Evolutionary conservation across 164 flowering plant species (phyloP), one percentile per base, ranked within the genome.

Genomic region (Stephania japonica): DNA sequence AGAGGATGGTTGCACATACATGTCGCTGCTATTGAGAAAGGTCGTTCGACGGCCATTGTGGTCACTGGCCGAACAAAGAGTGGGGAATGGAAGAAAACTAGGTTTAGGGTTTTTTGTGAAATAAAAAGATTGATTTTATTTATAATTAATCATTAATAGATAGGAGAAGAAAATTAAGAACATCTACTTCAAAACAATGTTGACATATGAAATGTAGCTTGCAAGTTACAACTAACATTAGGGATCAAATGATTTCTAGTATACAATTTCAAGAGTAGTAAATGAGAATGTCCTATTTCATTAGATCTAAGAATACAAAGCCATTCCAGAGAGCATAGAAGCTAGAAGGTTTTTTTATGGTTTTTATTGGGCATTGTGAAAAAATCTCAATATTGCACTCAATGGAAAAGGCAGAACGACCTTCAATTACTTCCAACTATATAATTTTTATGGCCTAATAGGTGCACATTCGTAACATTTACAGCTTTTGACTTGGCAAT

Each of bases 301-400:
- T 92, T 70, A 94, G 78, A 85, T 88, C 93, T 72, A 90, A 78
- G 83, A 94, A 94, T 23, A 94, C 97, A 83, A 95, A 95, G 25
- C 88, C 91, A 81, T 94, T 94, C 99, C 99, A 94, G 62, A 94
- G 41, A 90, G 84, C 85, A 95, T 90, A 1, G 96, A 87, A 7
- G 99, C 92, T 70, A 92, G 72, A 13, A 95, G 83, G 72, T 95
- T 95, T 76, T 93, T 88, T 1, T 0, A 47, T 47, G 16, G n/a
- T n/a, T n/a, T n/a, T n/a, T n/a, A 47, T 47, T 47, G 24, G 21
- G 16, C 63, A 56, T 19, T 19, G 21, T 18, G 63, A 7, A 56
- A 18, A 16, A n/a, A 56, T 56, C n/a, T n/a, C 23, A 18, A 16
- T 6, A 56, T 56, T 11, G 1, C 23, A 56, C 8, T 56, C 63